These are phyloP conservation scores for Dictyostelium intermedium DNA, from an alignment of 78 protist genomes.

Conservation along the genomic window DNA sequence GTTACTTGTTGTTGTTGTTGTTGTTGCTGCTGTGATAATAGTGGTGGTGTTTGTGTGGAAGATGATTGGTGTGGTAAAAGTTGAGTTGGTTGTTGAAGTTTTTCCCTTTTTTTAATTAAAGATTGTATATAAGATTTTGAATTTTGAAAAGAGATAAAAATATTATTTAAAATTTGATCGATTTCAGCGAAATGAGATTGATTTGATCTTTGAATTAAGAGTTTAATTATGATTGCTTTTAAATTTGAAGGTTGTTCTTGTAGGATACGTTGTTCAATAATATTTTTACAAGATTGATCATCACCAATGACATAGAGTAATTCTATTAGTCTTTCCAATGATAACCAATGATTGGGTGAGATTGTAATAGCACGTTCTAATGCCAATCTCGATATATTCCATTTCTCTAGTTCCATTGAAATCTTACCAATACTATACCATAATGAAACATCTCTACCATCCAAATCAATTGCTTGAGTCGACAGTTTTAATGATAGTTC, in stretches of 20 bases:
- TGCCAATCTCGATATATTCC: slow-evolving; percentile 34
- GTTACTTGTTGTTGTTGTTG: neutral
- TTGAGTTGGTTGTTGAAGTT: neutral
- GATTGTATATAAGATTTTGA: neutral
- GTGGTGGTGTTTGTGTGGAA: neutral
- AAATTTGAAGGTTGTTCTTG: slow-evolving; percentile 1
- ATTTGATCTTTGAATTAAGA: neutral
- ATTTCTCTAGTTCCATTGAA: slow-evolving; percentile 1
- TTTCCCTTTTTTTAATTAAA: slow-evolving; percentile 5
- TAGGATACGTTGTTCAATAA: neutral
- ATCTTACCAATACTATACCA: slow-evolving; percentile 46
- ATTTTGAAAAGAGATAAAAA: neutral
- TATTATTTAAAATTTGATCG: neutral
- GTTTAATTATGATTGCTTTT: neutral
- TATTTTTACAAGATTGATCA: neutral
- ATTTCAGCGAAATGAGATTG: neutral
- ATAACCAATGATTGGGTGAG: slow-evolving; percentile 52
- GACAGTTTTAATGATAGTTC: slow-evolving; percentile 3
- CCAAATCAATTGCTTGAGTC: slow-evolving; percentile 34
- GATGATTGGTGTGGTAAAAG: neutral
- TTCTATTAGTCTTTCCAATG: slow-evolving; percentile 23
- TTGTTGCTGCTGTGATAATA: neutral
- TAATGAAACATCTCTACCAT: slow-evolving; percentile 18
- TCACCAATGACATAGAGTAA: slow-evolving; percentile 42
- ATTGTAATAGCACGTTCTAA: slow-evolving; percentile 7